phyloP scores from a whole-genome alignment of 2,329 filamentous ascomycete genomes.

The Alternaria sp. region DNA sequence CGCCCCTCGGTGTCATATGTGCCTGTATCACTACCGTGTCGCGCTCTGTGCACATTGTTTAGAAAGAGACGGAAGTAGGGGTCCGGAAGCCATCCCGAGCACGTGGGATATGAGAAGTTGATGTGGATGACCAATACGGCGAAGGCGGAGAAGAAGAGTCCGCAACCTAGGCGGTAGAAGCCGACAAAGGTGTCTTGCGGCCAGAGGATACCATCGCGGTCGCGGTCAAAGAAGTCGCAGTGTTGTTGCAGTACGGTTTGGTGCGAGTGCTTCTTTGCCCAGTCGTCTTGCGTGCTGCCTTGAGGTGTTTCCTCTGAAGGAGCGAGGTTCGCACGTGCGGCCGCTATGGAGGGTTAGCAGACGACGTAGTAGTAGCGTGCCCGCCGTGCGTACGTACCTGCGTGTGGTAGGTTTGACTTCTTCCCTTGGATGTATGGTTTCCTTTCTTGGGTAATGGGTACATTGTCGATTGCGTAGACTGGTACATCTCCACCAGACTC shows the following conservation, averaged over 20 bases:
- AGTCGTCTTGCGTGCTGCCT: slow-evolving; percentile 51
- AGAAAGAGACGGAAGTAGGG: slow-evolving; percentile 53
- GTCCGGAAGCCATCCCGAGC: slow-evolving; percentile 52
- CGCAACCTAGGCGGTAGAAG: slow-evolving; percentile 56
- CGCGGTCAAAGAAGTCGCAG: slow-evolving; percentile 59
- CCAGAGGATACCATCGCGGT: slow-evolving; percentile 61
- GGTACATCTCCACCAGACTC: slow-evolving; percentile 2
- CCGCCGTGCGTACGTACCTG: slow-evolving; percentile 9
- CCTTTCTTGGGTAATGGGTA: slow-evolving; percentile 16
- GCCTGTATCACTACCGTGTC: slow-evolving; percentile 53
- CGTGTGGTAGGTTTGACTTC: slow-evolving; percentile 15
- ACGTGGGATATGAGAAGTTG: slow-evolving; percentile 59
- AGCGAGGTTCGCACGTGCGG: slow-evolving; percentile 52
- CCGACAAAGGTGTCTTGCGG: slow-evolving; percentile 59
- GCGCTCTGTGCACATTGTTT: slow-evolving; percentile 51
- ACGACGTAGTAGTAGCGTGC: not conserved
- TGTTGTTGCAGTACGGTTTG: slow-evolving; percentile 61
- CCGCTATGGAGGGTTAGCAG: slow-evolving; percentile 34
- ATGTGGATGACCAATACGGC: slow-evolving; percentile 57
- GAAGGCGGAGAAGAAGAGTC: slow-evolving; percentile 52
- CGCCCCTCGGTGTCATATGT: slow-evolving; percentile 56
- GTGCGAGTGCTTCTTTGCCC: slow-evolving; percentile 48
- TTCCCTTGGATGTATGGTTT: slow-evolving; percentile 16
- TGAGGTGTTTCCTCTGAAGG: slow-evolving; percentile 49
- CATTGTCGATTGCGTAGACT: slow-evolving; percentile 12